Percentiles rank a stretch among this genome's conserved stretches.
phyloP scores from a whole-genome alignment of 805 yeast genomes.

The Yamadazyma takamatsuzukensis region DNA sequence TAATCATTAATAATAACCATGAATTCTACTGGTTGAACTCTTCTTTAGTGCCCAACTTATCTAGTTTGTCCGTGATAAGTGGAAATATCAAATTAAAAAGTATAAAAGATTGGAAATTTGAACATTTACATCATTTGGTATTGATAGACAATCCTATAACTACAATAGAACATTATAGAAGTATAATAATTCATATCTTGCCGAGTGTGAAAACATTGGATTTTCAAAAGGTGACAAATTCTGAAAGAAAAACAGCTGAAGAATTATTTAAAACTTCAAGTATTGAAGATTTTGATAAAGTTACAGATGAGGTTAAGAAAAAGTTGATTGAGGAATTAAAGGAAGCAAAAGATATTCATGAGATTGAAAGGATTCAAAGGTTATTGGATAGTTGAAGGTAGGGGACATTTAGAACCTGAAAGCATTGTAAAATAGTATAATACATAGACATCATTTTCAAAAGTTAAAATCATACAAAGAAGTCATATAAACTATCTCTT shows the following conservation, averaged over 20 bases:
- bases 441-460: no score
- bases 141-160: slow-evolving; percentile 60
- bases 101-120: slow-evolving; percentile 22
- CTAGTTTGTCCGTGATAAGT: slow-evolving; percentile 5
- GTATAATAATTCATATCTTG: slow-evolving; percentile 53
- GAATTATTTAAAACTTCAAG: slow-evolving; percentile 32
- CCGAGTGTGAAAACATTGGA: slow-evolving; percentile 69
- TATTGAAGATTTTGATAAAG: slow-evolving; percentile 4
- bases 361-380: slow-evolving; percentile 32
- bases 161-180: slow-evolving; percentile 50
- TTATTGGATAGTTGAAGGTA: slow-evolving; percentile 1
- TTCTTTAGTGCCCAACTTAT: slow-evolving; percentile 3
- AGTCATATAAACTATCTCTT: no score
- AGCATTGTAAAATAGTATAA: no score
- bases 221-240: slow-evolving; percentile 54
- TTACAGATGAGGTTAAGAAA: slow-evolving; percentile 20
- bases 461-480: no score
- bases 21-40: slow-evolving; percentile 12
- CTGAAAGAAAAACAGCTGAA: slow-evolving; percentile 47
- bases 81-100: slow-evolving; percentile 9
- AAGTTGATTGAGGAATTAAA: slow-evolving; percentile 51
- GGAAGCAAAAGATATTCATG: slow-evolving; percentile 66
- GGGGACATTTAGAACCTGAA: no score
- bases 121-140: slow-evolving; percentile 39
- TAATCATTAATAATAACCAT: slow-evolving; percentile 63